Conservation (phyloP, 306 rosid species). For the Lathyrus tuberosus region DNA sequence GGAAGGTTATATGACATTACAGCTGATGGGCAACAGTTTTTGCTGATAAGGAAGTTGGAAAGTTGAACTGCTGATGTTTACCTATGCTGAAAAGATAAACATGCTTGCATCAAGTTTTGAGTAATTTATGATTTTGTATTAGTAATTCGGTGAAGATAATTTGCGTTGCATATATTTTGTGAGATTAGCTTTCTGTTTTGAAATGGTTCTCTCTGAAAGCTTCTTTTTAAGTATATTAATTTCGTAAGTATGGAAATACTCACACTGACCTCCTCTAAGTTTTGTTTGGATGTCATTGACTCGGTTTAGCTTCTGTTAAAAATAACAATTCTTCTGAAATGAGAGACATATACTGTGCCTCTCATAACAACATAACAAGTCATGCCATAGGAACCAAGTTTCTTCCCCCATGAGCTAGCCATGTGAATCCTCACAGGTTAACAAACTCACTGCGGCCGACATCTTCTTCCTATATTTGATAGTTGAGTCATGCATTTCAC, state of each 20-base stretch:
- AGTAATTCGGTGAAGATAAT: neutral
- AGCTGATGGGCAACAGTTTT: constrained; percentile 56
- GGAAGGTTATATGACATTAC: constrained; percentile 69
- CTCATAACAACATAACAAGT: too few relatives aligned
- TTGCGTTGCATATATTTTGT: neutral
- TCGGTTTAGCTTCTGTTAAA: too few relatives aligned
- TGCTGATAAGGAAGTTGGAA: constrained; percentile 66
- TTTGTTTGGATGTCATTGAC: too few relatives aligned
- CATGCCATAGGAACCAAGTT: too few relatives aligned
- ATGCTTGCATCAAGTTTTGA: neutral
- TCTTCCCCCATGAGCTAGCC: too few relatives aligned
- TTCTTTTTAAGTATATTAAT: too few relatives aligned
- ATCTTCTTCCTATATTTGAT: neutral
- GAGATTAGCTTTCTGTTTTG: constrained; percentile 6
- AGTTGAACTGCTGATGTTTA: constrained; percentile 27
- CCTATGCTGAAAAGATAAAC: constrained; percentile 8
- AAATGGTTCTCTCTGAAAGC: neutral
- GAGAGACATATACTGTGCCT: too few relatives aligned
- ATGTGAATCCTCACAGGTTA: neutral
- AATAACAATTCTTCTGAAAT: too few relatives aligned
- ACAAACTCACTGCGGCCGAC: neutral
- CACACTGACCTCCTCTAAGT: too few relatives aligned
- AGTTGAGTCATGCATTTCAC: neutral
- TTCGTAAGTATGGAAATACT: neutral
- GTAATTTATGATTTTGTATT: neutral